Evolutionary conservation across 495 filamentous ascomycete genomes (phyloP).

Genomic region (Talaromyces ruber): DNA sequence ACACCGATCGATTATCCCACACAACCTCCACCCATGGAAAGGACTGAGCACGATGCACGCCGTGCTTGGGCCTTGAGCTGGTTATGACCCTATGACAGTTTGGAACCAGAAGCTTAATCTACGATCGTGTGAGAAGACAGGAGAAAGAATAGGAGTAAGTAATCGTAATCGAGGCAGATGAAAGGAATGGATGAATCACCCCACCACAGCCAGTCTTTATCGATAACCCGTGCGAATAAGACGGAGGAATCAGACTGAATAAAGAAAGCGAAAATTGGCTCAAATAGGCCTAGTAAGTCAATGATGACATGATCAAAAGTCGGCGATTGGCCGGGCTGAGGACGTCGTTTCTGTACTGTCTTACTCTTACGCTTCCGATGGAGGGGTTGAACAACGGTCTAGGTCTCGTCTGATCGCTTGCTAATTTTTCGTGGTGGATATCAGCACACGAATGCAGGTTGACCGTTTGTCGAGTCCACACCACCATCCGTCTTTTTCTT

Average conservation of each 20-base stretch:
- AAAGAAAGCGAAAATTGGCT: not conserved
- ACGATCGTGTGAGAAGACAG: not conserved
- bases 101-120: not conserved
- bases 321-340: not conserved
- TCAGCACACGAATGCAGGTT: not conserved
- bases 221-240: not conserved
- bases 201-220: not conserved
- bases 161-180: not conserved
- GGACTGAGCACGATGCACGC: not conserved
- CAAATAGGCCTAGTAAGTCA: not conserved
- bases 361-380: not conserved
- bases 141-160: not conserved
- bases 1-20: not conserved
- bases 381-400: not conserved
- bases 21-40: not conserved
- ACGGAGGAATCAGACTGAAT: not conserved
- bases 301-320: not conserved
- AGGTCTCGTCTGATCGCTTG: not conserved
- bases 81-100: not conserved
- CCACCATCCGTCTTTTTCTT: not conserved
- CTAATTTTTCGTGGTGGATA: not conserved
- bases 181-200: not conserved
- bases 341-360: not conserved
- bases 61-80: not conserved
- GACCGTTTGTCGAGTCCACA: not conserved